These are phyloP conservation scores for Backusella psychrophila DNA, from an alignment of 192 early-diverging fungal species.

Conservation along the genomic window DNA sequence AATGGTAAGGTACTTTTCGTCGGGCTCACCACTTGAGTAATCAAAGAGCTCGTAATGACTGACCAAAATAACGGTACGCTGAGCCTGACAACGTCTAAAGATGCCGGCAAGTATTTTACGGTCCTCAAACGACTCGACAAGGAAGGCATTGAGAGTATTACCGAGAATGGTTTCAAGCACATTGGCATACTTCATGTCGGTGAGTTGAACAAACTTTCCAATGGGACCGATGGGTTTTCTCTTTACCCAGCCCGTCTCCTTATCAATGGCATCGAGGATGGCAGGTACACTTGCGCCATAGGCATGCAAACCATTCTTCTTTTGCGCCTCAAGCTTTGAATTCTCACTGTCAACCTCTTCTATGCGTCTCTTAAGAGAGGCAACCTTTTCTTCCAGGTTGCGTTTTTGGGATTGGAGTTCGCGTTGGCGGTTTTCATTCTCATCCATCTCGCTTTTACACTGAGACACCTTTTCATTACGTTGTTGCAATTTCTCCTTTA, in stretches of 20 bases:
- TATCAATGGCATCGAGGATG: slow-evolving; percentile 50
- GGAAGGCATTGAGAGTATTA: slow-evolving; percentile 60
- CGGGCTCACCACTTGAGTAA: slow-evolving; percentile 65
- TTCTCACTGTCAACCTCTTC: not conserved
- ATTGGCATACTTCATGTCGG: slow-evolving; percentile 51
- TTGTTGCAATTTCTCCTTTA: not conserved
- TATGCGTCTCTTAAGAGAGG: not conserved
- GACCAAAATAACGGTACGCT: slow-evolving; percentile 55
- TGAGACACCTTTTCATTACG: not conserved
- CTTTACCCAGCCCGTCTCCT: slow-evolving; percentile 38
- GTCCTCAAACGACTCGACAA: slow-evolving; percentile 68
- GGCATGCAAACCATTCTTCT: slow-evolving; percentile 64
- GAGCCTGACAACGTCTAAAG: slow-evolving; percentile 45
- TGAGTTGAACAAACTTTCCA: slow-evolving; percentile 62
- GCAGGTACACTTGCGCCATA: slow-evolving; percentile 72
- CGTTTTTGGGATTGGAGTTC: not conserved
- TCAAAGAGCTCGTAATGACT: slow-evolving; percentile 66
- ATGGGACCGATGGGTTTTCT: slow-evolving; percentile 67
- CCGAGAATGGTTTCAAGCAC: slow-evolving; percentile 66
- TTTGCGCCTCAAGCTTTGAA: slow-evolving; percentile 38
- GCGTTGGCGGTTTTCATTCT: not conserved
- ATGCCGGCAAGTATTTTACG: slow-evolving; percentile 50
- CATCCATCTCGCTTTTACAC: not conserved
- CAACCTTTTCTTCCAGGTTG: not conserved
- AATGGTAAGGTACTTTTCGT: slow-evolving; percentile 55